Evolutionary conservation across 1,284 basidiomycete species (phyloP), one percentile per base, ranked within the genome.

Genomic region (Garcileccinum viscosum): DNA sequence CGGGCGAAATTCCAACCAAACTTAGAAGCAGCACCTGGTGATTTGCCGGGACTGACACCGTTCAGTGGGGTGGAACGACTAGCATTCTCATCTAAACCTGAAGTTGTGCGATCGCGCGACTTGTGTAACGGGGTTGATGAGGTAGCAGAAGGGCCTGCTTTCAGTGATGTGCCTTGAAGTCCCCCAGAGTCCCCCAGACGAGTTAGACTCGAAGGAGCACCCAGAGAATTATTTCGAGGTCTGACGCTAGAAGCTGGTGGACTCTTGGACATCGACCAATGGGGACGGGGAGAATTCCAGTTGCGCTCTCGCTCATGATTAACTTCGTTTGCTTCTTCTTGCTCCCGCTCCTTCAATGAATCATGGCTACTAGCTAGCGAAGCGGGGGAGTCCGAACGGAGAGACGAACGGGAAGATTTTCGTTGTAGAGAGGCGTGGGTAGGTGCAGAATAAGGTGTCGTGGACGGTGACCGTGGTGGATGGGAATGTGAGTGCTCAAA

Each of bases 281-380:
- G 83, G 17, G 87, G 89, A 53, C 82, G 84, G 19, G 85, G 86
- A 5, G 88, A 84, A 75, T 87, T 88, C 89, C 89, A 90, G 75
- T 90, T 90, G 50, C 87, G 80, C 74, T 87, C 85, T 27, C 85
- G 79, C 50, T 78, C 74, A 64, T 88, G 85, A 22, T 77, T 68
- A 11, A 82, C 69, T 70, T 85, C 87, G 7, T 76, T 76, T 68
- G 77, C 75, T 44, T 82, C 74, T 64, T 82, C 83, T 38, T 78
- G 71, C 4, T 79, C 76, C 17, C 69, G 80, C n/a, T 83, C 81
- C 59, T 80, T 78, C 62, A 75, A 65, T 32, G 78, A 79, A 33
- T 82, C 79, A 15, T 65, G 74, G 71, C 81, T 83, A 70, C 80
- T 83, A 32, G 72, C 76, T 9, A 77, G 62, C 35, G 85, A 86